These are phyloP conservation scores for Streptanthus diversifolius DNA, from an alignment of 345 rosid species.

Conservation along the genomic window DNA sequence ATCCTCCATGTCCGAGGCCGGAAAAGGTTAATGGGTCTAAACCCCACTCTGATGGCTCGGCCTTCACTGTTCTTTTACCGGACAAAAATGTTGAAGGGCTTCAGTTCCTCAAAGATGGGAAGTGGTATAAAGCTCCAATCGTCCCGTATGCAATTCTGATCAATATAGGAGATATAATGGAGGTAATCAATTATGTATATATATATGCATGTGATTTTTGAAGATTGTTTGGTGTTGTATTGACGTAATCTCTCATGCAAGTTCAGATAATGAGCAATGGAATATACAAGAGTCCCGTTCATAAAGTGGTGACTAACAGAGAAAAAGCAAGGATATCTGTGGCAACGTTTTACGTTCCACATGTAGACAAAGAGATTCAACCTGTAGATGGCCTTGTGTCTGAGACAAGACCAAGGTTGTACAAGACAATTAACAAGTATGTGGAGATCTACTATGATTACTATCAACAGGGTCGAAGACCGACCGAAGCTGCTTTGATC, in stretches of 20 bases:
- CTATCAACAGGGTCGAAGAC: constrained; percentile 46
- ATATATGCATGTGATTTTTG: too few species aligned
- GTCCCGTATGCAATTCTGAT: constrained; percentile 46
- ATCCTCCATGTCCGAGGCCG: constrained; percentile 62
- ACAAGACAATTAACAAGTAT: constrained; percentile 48
- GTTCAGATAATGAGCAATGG: constrained; percentile 66
- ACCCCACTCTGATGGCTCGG: constrained; percentile 62
- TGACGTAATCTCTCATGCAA: too few species aligned
- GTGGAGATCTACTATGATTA: constrained; percentile 37
- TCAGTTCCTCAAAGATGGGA: constrained; percentile 45
- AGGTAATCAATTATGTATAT: too few species aligned
- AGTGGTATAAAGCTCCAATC: constrained; percentile 50
- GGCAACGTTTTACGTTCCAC: constrained; percentile 47
- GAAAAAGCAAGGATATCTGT: constrained; percentile 47
- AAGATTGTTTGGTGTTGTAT: too few species aligned
- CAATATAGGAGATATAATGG: constrained; percentile 51
- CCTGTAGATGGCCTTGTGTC: constrained; percentile 34
- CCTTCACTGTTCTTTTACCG: constrained; percentile 48
- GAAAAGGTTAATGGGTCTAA: constrained; percentile 48
- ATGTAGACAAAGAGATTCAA: constrained; percentile 34
- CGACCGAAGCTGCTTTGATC: constrained; percentile 48
- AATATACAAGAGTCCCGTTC: constrained; percentile 51
- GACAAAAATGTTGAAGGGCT: constrained; percentile 56
- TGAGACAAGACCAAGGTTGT: constrained; percentile 47
- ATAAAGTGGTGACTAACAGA: constrained; percentile 46